These are phyloP conservation scores for Viola pubescens DNA, from an alignment of 441 rosid genomes.

Conservation along the genomic window DNA sequence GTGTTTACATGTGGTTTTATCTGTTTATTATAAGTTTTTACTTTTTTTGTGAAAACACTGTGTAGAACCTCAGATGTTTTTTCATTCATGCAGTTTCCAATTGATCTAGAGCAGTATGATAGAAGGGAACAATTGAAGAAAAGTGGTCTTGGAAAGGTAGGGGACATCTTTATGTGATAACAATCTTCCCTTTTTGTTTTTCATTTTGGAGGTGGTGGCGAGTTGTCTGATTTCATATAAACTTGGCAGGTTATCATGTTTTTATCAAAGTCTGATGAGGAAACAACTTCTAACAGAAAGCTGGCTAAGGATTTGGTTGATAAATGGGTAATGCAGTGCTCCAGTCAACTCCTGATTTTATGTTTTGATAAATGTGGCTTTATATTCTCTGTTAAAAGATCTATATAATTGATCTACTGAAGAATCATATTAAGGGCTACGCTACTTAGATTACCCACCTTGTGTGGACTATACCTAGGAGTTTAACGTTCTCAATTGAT, in stretches of 20 bases:
- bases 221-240: conserved; percentile 14
- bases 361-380: not conserved
- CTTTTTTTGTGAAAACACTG: conserved; percentile 2
- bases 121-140: conserved; percentile 88
- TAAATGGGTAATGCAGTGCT: conserved; percentile 63
- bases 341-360: conserved; percentile 1
- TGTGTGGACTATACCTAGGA: not conserved
- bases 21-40: conserved; percentile 6
- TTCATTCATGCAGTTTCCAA: conserved; percentile 57
- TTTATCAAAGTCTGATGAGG: conserved; percentile 93
- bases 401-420: not conserved
- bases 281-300: conserved; percentile 80
- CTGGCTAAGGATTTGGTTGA: conserved; percentile 97
- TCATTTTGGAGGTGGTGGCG: not conserved
- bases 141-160: conserved; percentile 98
- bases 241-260: conserved; percentile 83
- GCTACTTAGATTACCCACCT: not conserved
- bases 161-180: conserved; percentile 10
- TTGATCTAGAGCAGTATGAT: conserved; percentile 91
- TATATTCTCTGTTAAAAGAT: not conserved
- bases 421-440: not conserved
- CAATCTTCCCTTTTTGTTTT: not conserved
- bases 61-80: conserved; percentile 17
- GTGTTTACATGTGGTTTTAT: conserved; percentile 3
- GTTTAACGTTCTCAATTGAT: not conserved